These are phyloP conservation scores for Botryotinia narcissicola DNA, from an alignment of 2,329 filamentous ascomycete species.

Conservation along the genomic window DNA sequence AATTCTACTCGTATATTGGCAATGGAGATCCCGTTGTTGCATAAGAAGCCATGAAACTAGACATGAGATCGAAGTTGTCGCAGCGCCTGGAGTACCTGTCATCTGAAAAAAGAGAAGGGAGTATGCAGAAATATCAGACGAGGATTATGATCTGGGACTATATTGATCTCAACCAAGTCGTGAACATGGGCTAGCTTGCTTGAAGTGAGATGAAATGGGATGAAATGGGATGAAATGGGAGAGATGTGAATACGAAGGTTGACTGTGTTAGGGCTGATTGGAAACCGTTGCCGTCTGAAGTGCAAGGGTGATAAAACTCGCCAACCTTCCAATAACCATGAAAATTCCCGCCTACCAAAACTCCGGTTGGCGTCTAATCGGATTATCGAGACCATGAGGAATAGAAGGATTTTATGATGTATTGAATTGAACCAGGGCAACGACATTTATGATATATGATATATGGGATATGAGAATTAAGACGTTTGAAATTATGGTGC, in stretches of 20 bases:
- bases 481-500: neutral
- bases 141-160: slow-evolving; percentile 26
- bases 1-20: slow-evolving; percentile 29
- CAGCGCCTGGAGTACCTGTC: slow-evolving; percentile 27
- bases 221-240: slow-evolving; percentile 18
- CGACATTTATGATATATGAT: neutral
- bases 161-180: neutral
- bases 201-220: slow-evolving; percentile 13
- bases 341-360: neutral
- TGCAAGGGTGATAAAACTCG: slow-evolving; percentile 31
- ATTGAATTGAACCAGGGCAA: neutral
- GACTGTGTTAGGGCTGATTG: slow-evolving; percentile 23
- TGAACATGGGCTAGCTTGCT: slow-evolving; percentile 11
- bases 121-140: slow-evolving; percentile 21
- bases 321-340: neutral
- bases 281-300: slow-evolving; percentile 32
- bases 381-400: neutral
- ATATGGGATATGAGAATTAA: neutral
- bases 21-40: slow-evolving; percentile 36
- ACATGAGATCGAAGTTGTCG: slow-evolving; percentile 34
- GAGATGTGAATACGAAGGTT: slow-evolving; percentile 12
- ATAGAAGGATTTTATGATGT: neutral
- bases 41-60: slow-evolving; percentile 36
- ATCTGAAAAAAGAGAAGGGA: slow-evolving; percentile 31
- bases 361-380: neutral